Evolutionary conservation across 306 rosid species (phyloP).

Genomic region (Erythrophleum fordii): DNA sequence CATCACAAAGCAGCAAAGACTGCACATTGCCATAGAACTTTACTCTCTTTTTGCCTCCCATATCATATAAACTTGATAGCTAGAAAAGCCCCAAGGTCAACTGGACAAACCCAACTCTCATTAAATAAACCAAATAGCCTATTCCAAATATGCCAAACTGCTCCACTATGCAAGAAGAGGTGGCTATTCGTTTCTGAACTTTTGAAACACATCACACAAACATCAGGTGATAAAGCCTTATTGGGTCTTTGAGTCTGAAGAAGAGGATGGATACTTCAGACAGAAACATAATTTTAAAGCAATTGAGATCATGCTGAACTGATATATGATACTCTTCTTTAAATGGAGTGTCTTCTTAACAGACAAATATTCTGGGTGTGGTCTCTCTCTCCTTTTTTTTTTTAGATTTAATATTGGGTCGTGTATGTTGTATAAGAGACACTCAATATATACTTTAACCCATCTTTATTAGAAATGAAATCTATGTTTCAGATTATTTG

Average conservation of each 20-base stretch:
- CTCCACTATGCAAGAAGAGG: too few relatives aligned
- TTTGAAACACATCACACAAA: neutral
- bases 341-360: neutral
- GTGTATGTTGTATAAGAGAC: neutral
- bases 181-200: neutral
- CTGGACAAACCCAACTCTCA: too few relatives aligned
- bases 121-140: too few relatives aligned
- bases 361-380: neutral
- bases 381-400: neutral
- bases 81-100: too few relatives aligned
- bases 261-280: neutral
- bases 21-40: neutral
- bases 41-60: too few relatives aligned
- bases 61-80: too few relatives aligned
- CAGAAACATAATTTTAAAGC: neutral
- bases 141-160: too few relatives aligned
- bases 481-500: conserved; percentile 3
- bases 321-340: neutral
- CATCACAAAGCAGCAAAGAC: neutral
- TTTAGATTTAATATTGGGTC: too few relatives aligned
- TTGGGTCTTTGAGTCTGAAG: neutral
- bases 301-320: neutral
- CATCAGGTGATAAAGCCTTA: neutral
- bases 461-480: neutral
- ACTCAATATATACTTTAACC: neutral